Conservation (phyloP, 164 flowering plant genomes). For the Berberis thunbergii region DNA sequence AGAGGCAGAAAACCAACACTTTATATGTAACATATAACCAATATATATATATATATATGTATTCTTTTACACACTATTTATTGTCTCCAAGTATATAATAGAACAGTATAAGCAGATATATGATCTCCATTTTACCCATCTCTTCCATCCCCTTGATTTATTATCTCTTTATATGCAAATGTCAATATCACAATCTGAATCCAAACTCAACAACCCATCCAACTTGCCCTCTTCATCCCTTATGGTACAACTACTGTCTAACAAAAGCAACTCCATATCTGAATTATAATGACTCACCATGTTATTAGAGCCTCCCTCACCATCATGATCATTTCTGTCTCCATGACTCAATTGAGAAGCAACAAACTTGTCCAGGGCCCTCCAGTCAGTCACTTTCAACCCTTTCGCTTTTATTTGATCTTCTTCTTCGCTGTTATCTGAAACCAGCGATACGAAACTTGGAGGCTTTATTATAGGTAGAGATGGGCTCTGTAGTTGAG, state of each 20-base stretch:
- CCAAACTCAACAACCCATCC: conserved; percentile 20
- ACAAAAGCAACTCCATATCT: conserved; percentile 38
- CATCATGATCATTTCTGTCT: conserved; percentile 24
- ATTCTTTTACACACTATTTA: too few relatives aligned
- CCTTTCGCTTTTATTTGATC: conserved; percentile 7
- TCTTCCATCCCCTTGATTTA: neutral
- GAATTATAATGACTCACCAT: conserved; percentile 17
- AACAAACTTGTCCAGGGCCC: conserved; percentile 84
- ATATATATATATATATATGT: too few relatives aligned
- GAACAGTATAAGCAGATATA: too few relatives aligned
- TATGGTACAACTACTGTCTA: conserved; percentile 15
- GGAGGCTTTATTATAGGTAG: conserved; percentile 52
- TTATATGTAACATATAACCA: too few relatives aligned
- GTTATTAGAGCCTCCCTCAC: conserved; percentile 19
- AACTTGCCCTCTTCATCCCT: conserved; percentile 11
- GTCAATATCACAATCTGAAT: conserved; percentile 45
- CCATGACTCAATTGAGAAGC: conserved; percentile 90
- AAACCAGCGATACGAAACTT: conserved; percentile 29
- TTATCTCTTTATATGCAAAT: conserved; percentile 61
- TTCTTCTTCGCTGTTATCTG: conserved; percentile 28
- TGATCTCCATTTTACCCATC: neutral
- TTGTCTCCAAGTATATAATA: too few relatives aligned
- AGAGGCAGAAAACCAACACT: too few relatives aligned
- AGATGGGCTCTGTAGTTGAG: conserved; percentile 87
- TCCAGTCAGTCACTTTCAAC: conserved; percentile 77